A percentile compares a stretch with the other conserved stretches of the same genome.
Evolutionary conservation across 2,329 filamentous ascomycete genomes (phyloP).

Genomic region (Xylariaceae sp.): DNA sequence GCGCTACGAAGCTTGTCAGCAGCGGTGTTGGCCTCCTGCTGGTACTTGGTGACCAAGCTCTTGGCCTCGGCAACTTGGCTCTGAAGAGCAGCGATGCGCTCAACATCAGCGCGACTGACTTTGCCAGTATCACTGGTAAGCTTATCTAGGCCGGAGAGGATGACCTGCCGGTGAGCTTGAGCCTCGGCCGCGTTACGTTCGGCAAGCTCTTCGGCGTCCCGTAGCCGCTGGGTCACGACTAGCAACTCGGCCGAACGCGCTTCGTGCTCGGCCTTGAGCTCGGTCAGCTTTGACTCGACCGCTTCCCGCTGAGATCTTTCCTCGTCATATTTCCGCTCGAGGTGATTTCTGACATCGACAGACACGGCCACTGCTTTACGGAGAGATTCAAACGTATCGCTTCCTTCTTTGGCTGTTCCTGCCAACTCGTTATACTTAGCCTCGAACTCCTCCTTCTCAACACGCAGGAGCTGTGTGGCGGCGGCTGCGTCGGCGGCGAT

Average conservation of each 20-base stretch:
- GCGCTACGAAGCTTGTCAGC: constrained; percentile 86
- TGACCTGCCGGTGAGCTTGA: constrained; percentile 72
- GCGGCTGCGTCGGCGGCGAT: constrained; percentile 70
- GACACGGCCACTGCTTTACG: constrained; percentile 75
- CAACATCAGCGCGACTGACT: constrained; percentile 46
- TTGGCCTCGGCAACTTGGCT: constrained; percentile 75
- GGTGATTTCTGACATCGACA: constrained; percentile 64
- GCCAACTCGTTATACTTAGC: constrained; percentile 62
- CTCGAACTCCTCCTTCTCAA: constrained; percentile 79
- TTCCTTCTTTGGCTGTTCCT: constrained; percentile 63
- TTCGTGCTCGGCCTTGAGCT: constrained; percentile 79
- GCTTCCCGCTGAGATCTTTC: constrained; percentile 71
- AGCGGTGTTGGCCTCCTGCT: constrained; percentile 78
- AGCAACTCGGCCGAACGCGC: constrained; percentile 73
- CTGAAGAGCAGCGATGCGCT: constrained; percentile 69
- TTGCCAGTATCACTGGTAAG: constrained; percentile 51
- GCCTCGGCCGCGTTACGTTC: constrained; percentile 86
- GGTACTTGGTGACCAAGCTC: constrained; percentile 77
- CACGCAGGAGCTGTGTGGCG: constrained; percentile 65
- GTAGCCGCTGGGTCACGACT: constrained; percentile 64
- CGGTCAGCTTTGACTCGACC: constrained; percentile 69
- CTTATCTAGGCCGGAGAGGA: constrained; percentile 77
- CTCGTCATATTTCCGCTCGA: constrained; percentile 79
- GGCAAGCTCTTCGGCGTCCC: constrained; percentile 81
- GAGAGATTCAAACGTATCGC: constrained; percentile 66